These are phyloP conservation scores for Aspergillus carbonarius DNA, from an alignment of 2,329 filamentous ascomycete genomes.

Conservation along the genomic window DNA sequence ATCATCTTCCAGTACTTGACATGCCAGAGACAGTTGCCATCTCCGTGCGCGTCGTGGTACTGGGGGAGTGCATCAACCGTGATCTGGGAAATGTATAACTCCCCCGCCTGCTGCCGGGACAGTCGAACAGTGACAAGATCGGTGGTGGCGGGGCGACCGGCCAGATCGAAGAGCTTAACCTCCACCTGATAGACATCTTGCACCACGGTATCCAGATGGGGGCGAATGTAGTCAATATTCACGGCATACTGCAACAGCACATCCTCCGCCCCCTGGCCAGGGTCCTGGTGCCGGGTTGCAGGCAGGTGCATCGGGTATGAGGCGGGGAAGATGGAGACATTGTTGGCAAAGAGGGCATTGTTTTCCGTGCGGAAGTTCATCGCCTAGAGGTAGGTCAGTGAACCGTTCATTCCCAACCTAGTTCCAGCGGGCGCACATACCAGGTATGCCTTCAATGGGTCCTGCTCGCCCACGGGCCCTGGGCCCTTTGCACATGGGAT, in stretches of 20 bases:
- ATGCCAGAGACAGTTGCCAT: slow-evolving; percentile 2
- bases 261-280: background rate
- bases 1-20: slow-evolving; percentile 3
- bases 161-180: background rate
- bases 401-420: background rate
- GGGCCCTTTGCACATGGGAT: background rate
- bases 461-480: background rate
- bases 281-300: background rate
- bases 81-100: background rate
- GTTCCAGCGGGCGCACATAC: background rate
- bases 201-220: background rate
- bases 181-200: background rate
- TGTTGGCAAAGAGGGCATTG: slow-evolving; percentile 1
- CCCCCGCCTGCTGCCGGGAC: background rate
- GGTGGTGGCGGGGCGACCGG: background rate
- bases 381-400: background rate
- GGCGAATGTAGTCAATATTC: background rate
- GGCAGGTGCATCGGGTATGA: background rate
- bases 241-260: background rate
- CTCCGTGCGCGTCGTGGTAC: background rate
- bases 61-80: background rate
- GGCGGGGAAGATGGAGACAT: background rate
- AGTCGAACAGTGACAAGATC: background rate
- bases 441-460: background rate
- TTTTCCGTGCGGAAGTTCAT: slow-evolving; percentile 1